A percentile compares a stretch with the other conserved stretches of the same genome.
Conservation (phyloP, 2,329 filamentous ascomycete species). For the Pseudogymnoascus sp. region DNA sequence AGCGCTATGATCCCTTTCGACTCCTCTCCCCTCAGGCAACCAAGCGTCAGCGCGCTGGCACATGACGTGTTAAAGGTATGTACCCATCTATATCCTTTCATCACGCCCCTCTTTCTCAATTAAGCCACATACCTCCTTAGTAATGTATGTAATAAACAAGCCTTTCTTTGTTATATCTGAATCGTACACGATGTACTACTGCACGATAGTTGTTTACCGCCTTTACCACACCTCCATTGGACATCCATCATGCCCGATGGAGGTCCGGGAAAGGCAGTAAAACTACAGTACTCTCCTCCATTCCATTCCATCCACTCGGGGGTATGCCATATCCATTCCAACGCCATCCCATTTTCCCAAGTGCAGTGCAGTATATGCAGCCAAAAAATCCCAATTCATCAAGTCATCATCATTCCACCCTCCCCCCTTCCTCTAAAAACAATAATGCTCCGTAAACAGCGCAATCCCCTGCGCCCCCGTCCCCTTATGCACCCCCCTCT, state of each 20-base stretch:
- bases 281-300: not conserved
- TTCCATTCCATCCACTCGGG: not conserved
- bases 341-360: not conserved
- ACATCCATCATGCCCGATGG: no score
- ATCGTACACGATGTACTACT: not conserved
- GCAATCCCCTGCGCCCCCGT: slow-evolving; percentile 55
- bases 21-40: not conserved
- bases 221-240: no score
- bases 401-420: not conserved
- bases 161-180: not conserved
- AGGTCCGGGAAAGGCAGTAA: no score
- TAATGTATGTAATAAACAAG: no score
- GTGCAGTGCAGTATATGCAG: no score
- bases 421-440: slow-evolving; percentile 31
- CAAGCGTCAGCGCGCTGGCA: not conserved
- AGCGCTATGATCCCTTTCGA: not conserved
- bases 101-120: no score
- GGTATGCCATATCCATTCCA: not conserved
- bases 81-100: not conserved
- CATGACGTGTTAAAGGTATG: not conserved
- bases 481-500: slow-evolving; percentile 55
- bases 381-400: no score
- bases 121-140: no score
- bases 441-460: slow-evolving; percentile 52
- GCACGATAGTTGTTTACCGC: no score